A percentile compares a stretch with the other conserved stretches of the same genome.
These are phyloP conservation scores for Pleurotus tuber-regium DNA, from an alignment of 768 basidiomycete genomes.

Conservation along the genomic window DNA sequence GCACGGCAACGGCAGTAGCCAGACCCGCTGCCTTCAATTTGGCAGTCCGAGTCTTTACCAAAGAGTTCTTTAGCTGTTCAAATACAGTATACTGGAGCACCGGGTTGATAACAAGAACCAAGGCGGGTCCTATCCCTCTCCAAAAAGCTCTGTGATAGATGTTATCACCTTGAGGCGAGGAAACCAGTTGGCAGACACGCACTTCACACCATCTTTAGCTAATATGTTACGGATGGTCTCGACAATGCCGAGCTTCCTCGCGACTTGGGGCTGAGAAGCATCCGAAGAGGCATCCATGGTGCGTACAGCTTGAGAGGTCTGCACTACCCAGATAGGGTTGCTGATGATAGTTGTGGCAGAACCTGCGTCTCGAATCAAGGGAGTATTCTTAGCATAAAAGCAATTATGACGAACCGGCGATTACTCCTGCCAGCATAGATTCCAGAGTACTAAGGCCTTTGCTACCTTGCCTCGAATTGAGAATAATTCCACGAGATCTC, in stretches of 20 bases:
- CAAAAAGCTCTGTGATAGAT: not conserved
- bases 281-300: slow-evolving; percentile 38
- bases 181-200: slow-evolving; percentile 44
- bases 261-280: slow-evolving; percentile 15
- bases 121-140: slow-evolving; percentile 76
- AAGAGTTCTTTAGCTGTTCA: not conserved
- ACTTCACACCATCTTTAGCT: slow-evolving; percentile 69
- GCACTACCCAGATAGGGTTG: slow-evolving; percentile 97
- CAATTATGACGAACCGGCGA: slow-evolving; percentile 60
- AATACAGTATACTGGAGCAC: slow-evolving; percentile 40
- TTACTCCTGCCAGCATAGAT: slow-evolving; percentile 83
- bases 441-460: slow-evolving; percentile 83
- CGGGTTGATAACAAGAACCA: slow-evolving; percentile 79
- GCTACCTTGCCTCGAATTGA: slow-evolving; percentile 51
- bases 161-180: not conserved
- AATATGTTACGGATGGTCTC: slow-evolving; percentile 80
- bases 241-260: slow-evolving; percentile 61
- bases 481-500: slow-evolving; percentile 55
- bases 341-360: slow-evolving; percentile 84
- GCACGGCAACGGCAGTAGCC: slow-evolving; percentile 39
- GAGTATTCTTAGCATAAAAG: not conserved
- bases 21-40: not conserved
- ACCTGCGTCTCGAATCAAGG: slow-evolving; percentile 42
- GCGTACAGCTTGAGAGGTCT: slow-evolving; percentile 82
- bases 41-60: slow-evolving; percentile 4